Evolutionary conservation across 2,329 filamentous ascomycete species (phyloP), one percentile per base, ranked within the genome.

Genomic region (Fusarium protoensiforme): DNA sequence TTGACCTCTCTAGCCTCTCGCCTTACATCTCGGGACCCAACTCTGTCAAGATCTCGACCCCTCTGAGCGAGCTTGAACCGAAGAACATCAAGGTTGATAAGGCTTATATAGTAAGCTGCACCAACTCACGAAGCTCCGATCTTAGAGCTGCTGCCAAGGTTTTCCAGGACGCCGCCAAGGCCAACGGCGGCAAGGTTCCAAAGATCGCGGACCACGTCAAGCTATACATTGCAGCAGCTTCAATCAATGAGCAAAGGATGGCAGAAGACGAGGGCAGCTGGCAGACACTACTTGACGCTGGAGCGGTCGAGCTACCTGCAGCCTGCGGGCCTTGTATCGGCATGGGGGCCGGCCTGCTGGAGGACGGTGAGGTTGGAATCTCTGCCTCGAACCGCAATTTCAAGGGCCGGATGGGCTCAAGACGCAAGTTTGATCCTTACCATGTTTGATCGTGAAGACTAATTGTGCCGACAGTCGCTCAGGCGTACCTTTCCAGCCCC

Each of bases 211-310:
- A 90, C 0, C 90, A 92, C 36, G 94, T 98, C 56, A 88, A 94
- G 67, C 92, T 98, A 78, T 98, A 98, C 82, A 93, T 98, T 72
- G 93, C 94, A 0, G 94, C 95, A 1, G 95, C 95, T 1, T 98
- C 94, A 0, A 80, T 89, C 0, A 87, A 88, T 0, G 95, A 98
- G 81, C 94, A 98, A 81, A 83, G 89, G 64, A 87, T 88, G 1
- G 93, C 95, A 3, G 94, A 97, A 81, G 92, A 91, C 61, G 85
- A 89, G 1, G 95, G 95, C 20, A 92, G 95, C 83, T 98, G 95
- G 95, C 92, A 97, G 81, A 85, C 88, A 5, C 85, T 98, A 35
- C 27, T 74, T 7, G 71, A 74, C 2, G 73, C 69, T 13, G 71
- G 73, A 1, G 64, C 67, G 6, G 46, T n/a, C 5, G 5, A 10